These are phyloP conservation scores for bread wheat (Triticum aestivum) DNA, from an alignment of 176 grass and related monocot genomes.

Conservation along the genomic window DNA sequence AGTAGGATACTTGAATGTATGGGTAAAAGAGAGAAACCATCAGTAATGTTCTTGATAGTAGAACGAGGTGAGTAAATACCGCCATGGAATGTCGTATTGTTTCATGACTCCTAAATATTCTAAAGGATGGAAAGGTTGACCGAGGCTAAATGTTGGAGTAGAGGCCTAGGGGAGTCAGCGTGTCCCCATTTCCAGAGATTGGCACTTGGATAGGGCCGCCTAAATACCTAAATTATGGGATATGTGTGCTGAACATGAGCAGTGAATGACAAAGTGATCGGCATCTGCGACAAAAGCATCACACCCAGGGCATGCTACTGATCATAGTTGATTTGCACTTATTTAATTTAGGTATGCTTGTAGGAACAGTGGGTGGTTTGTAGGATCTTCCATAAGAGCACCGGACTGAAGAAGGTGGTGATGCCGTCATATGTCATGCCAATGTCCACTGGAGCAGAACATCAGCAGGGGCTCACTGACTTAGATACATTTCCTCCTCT, in stretches of 20 bases:
- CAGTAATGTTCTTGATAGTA: not conserved
- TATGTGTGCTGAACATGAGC: no score
- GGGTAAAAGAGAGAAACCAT: not conserved
- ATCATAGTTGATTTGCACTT: not conserved
- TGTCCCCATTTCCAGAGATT: not conserved
- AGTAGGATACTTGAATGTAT: not conserved
- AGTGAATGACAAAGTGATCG: not conserved
- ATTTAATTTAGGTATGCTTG: not conserved
- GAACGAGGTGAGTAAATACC: not conserved
- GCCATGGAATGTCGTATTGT: not conserved
- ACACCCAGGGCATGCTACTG: not conserved
- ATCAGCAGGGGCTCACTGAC: not conserved
- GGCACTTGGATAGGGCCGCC: no score
- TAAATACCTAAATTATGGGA: no score
- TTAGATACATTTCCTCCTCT: not conserved
- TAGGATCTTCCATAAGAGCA: conserved; percentile 58
- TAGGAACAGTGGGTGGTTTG: conserved; percentile 63
- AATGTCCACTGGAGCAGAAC: not conserved
- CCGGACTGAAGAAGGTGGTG: conserved; percentile 14
- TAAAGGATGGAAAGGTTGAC: not conserved
- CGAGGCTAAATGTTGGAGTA: not conserved
- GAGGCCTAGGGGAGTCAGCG: not conserved
- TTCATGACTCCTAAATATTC: not conserved
- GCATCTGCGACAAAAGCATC: not conserved
- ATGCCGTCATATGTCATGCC: not conserved